Percentiles rank a stretch among this genome's conserved stretches.
Conservation (phyloP, 2,329 filamentous ascomycete genomes). For the Tolypocladium album region DNA sequence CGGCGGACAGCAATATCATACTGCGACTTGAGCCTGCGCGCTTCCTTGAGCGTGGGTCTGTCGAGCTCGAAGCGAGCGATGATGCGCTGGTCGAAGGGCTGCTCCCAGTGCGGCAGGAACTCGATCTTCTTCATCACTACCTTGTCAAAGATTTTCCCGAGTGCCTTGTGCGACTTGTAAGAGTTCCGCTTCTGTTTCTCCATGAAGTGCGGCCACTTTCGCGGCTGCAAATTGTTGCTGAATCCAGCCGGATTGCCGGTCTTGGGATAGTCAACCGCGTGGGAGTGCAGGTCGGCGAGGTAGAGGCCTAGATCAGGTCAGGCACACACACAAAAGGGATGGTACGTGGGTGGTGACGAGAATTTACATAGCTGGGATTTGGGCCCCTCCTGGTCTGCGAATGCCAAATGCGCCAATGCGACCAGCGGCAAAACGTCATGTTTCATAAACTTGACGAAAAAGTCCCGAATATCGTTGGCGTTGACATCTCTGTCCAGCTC, state of each 20-base stretch:
- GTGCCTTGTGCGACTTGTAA: conserved; percentile 59
- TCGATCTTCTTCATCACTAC: conserved; percentile 45
- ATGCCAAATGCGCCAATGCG: conserved; percentile 70
- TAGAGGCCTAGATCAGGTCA: conserved; percentile 38
- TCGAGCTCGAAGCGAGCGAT: conserved; percentile 49
- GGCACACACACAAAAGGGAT: not conserved
- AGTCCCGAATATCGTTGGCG: conserved; percentile 63
- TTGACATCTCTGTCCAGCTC: conserved; percentile 52
- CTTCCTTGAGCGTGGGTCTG: conserved; percentile 43
- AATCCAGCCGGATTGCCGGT: conserved; percentile 70
- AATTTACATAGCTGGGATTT: conserved; percentile 55
- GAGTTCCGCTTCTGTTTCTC: conserved; percentile 56
- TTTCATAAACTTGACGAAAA: conserved; percentile 90
- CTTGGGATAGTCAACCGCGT: conserved; percentile 90
- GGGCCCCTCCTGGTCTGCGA: conserved; percentile 61
- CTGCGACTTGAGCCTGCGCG: conserved; percentile 55
- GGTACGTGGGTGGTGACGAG: not conserved
- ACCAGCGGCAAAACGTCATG: conserved; percentile 74
- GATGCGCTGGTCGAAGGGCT: conserved; percentile 67
- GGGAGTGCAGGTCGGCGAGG: conserved; percentile 73
- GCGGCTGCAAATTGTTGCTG: conserved; percentile 46
- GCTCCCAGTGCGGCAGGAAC: conserved; percentile 63
- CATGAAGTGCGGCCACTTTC: conserved; percentile 78
- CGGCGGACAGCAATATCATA: conserved; percentile 72
- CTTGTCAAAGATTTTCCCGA: conserved; percentile 76